Percentiles rank a stretch among this genome's conserved stretches.
phyloP scores from a whole-genome alignment of 306 rosid genomes.

The Dryas drummondii region DNA sequence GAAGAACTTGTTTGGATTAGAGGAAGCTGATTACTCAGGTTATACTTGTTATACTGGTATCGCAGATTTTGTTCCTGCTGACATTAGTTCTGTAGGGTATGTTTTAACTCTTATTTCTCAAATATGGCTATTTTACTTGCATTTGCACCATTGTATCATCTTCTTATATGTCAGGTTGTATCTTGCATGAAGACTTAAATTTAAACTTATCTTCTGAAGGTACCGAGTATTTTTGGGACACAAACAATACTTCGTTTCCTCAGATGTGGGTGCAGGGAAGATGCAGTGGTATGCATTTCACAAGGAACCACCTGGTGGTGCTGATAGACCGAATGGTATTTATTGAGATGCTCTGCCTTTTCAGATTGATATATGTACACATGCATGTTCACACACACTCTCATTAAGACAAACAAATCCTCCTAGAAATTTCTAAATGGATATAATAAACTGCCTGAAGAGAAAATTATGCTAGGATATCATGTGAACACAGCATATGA shows the following conservation, averaged over 20 bases:
- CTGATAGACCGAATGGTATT: slow-evolving; percentile 62
- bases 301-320: slow-evolving; percentile 79
- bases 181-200: slow-evolving; percentile 29
- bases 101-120: slow-evolving; percentile 15
- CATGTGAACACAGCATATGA: not conserved
- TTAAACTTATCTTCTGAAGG: slow-evolving; percentile 50
- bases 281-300: slow-evolving; percentile 99
- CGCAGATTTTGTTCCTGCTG: slow-evolving; percentile 90
- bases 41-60: slow-evolving; percentile 97
- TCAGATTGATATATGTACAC: slow-evolving; percentile 8
- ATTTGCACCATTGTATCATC: slow-evolving; percentile 4
- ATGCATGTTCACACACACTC: not conserved
- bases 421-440: not conserved
- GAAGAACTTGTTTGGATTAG: slow-evolving; percentile 62
- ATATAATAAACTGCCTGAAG: not conserved
- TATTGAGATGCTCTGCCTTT: slow-evolving; percentile 23
- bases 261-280: slow-evolving; percentile 96
- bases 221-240: slow-evolving; percentile 98
- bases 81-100: slow-evolving; percentile 94
- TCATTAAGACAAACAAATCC: not conserved
- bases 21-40: slow-evolving; percentile 74
- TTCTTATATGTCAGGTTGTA: not conserved
- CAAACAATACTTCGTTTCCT: slow-evolving; percentile 97
- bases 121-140: slow-evolving; percentile 8
- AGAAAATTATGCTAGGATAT: not conserved